Base-by-base conservation (phyloP, 2,329 filamentous ascomycete genomes). In the Paecilomyces dactylethromorphus region DNA sequence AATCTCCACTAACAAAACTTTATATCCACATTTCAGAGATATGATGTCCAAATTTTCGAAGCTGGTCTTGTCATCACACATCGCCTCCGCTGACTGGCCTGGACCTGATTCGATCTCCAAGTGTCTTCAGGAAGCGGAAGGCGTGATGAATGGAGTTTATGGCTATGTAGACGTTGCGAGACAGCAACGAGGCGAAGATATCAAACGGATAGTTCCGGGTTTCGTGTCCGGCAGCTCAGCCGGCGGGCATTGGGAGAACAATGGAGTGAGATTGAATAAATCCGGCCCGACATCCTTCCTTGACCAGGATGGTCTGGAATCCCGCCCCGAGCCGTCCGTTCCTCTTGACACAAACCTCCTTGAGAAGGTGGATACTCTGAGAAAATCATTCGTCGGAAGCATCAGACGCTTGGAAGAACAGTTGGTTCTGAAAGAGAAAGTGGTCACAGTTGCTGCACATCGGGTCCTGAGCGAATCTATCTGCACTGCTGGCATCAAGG, bases 31-130 rank as follows among this genome's bases (percentile, higher is more conserved):
- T 75, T 99, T 99, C 76, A 84, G 94, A 57, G 94, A 97, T 71
- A 97, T 97, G 87, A 99, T 99, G 94, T 97, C 94, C 52, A 92
- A 96, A 68, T 99, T 99, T 74, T 97, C 94, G n/a, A 99, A 99
- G 74, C 82, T 99, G 10, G 94, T 99, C 52, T 87, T 99, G 54
- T 99, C 94, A 2, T 97, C 94, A 13, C 94, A 99, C 71, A 97
- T 99, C 71, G 94, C 94, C 45, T 92, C 93, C 5, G 91, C 93
- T 33, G 94, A 99, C 76, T 97, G 92, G 86, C 92, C 93, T 8
- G 92, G 93, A 57, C 87, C 91, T 15, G 94, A 99, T 74, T 95
- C 93, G 0, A 90, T 93, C 61, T 88, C 94, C 57, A 99, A 99
- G 73, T 99, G 94, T 69, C 77, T 97, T 64, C 91, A 95, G 71